Percentiles rank a stretch among this genome's conserved stretches.
These are phyloP conservation scores for Umbelopsis isabellina DNA, from an alignment of 192 early-diverging fungal genomes.

Conservation along the genomic window DNA sequence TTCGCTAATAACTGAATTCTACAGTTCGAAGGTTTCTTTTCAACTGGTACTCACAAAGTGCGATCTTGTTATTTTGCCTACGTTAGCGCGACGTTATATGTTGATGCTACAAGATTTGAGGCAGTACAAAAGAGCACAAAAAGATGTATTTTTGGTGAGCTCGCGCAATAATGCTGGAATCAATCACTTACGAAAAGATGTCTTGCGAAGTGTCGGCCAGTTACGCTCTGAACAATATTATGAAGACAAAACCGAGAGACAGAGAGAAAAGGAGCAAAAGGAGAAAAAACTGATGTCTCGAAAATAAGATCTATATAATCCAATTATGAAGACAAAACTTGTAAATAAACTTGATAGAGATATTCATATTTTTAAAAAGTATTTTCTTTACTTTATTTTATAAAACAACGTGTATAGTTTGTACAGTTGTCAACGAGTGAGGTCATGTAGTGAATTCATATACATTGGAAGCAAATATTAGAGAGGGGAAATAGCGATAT, in stretches of 20 bases:
- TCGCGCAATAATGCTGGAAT: constrained; percentile 61
- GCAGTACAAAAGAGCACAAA: constrained; percentile 41
- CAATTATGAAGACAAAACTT: background rate
- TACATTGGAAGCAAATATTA: no score
- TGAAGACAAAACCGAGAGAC: constrained; percentile 3
- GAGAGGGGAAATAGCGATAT: no score
- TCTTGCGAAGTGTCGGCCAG: constrained; percentile 56
- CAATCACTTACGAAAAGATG: constrained; percentile 71
- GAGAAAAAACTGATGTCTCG: background rate
- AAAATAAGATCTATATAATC: background rate
- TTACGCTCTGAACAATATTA: constrained; percentile 16
- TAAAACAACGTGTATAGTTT: no score
- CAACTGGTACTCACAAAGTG: constrained; percentile 74
- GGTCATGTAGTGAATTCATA: no score
- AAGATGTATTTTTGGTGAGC: constrained; percentile 65
- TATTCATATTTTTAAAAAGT: no score
- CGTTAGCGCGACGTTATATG: constrained; percentile 64
- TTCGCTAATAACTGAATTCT: background rate
- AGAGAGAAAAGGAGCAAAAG: background rate
- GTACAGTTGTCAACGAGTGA: no score
- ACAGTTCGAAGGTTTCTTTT: constrained; percentile 45
- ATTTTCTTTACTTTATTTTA: no score
- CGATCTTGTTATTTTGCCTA: constrained; percentile 64
- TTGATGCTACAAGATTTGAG: constrained; percentile 48
- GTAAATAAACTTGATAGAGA: background rate